Base-by-base conservation (phyloP, 2,329 filamentous ascomycete species). In the Penicillium sp. region DNA sequence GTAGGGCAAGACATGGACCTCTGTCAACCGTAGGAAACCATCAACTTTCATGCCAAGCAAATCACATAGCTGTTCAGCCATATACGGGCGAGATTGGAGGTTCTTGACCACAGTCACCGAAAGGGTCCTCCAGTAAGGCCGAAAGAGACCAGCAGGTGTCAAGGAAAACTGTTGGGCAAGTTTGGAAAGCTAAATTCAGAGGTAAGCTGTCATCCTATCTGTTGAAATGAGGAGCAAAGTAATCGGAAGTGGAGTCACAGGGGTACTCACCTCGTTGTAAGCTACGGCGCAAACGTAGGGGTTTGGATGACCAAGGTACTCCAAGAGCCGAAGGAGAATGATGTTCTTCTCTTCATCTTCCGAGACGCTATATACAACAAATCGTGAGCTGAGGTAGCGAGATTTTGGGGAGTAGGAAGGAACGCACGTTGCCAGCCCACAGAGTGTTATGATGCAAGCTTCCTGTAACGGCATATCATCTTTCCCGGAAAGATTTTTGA, bases 121-220 rank as follows among this genome's bases (percentile, higher is more conserved):
- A 44, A 99, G 81, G 31, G 85, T 93, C 63, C 86, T 86, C 93
- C 93, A 97, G 73, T 92, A 97, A 0, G 93, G 92, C 55, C 88
- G 86, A 56, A 97, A 88, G 0, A 99, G 78, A 17, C 86, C 85
- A 29, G 83, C 81, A 2, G 88, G 83, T 1, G 85, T 88, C 38
- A 85, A 80, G 3, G 81, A 80, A 41, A 86, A 83, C 48, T 81
- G 78, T 51, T 88, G 83, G 1, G 92, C 89, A 49, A 97, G 81
- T 59, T 86, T 87, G 21, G 89, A 81, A 39, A 96, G 78, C 82
- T 87, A 62, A 39, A 42, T 29, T 6, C n/a, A 33, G 3, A 6
- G 6, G 43, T 63, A 21, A 63, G 56, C 48, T n/a, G 13, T 12
- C 21, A 35, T 8, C 27, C 15, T 21, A n/a, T 9, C 25, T 12